Conservation (phyloP, 2,329 filamentous ascomycete species). For the Arthrobotrys iridis region DNA sequence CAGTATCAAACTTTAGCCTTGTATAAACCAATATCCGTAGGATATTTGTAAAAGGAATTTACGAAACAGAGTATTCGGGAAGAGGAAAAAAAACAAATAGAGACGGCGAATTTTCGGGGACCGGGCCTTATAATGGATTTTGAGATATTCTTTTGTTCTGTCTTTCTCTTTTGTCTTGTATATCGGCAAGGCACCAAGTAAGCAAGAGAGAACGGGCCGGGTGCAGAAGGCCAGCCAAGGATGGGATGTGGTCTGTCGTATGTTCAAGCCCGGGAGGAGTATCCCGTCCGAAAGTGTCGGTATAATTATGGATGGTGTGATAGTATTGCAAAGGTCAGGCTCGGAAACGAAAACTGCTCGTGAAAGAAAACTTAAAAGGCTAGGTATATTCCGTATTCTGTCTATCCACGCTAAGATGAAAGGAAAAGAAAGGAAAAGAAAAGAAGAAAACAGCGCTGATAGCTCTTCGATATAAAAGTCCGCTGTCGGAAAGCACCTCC, state of each 20-base stretch:
- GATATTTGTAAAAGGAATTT: neutral
- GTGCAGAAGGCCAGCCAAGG: neutral
- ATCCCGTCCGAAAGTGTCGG: constrained; percentile 9
- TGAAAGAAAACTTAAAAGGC: constrained; percentile 33
- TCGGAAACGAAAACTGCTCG: constrained; percentile 17
- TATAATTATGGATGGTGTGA: constrained; percentile 34
- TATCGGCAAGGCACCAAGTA: neutral
- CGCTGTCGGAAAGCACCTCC: neutral
- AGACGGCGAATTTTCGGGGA: constrained; percentile 42
- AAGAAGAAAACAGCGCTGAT: neutral
- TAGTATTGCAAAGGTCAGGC: constrained; percentile 28
- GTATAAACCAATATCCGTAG: too few relatives aligned
- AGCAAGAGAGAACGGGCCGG: constrained; percentile 6
- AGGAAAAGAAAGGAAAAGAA: too few relatives aligned
- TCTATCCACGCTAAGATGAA: neutral
- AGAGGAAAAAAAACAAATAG: neutral
- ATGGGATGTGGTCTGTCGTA: constrained; percentile 1
- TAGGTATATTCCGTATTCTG: constrained; percentile 13
- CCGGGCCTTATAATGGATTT: constrained; percentile 5
- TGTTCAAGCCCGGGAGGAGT: neutral
- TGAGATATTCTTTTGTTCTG: constrained; percentile 1
- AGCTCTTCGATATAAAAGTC: neutral
- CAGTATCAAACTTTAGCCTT: too few relatives aligned
- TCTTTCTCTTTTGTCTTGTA: neutral
- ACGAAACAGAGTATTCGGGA: neutral